These are phyloP conservation scores for Cryptosporidium xiaoi DNA, from an alignment of 169 alveolate species.

Conservation along the genomic window DNA sequence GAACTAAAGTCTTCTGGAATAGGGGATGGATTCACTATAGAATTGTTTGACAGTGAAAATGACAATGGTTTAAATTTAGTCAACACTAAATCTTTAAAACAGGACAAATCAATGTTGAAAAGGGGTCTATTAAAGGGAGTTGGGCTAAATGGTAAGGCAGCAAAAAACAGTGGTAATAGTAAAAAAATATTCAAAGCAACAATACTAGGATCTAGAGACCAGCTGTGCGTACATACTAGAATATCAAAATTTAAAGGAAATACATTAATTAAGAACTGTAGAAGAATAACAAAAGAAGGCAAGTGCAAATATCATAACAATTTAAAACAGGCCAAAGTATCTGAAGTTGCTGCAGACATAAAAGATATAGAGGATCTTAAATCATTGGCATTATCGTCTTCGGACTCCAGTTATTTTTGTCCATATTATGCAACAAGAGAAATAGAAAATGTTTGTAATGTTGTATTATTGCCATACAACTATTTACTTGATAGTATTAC, in stretches of 20 bases:
- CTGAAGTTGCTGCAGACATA: constrained; percentile 82
- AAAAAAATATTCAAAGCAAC: constrained; percentile 83
- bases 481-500: constrained; percentile 87
- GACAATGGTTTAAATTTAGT: not conserved
- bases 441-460: constrained; percentile 85
- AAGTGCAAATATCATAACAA: constrained; percentile 85
- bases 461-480: constrained; percentile 92
- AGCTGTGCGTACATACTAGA: constrained; percentile 88
- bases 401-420: constrained; percentile 83
- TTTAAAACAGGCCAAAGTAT: constrained; percentile 74
- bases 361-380: constrained; percentile 90
- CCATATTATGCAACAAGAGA: constrained; percentile 91
- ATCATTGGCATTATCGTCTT: constrained; percentile 77
- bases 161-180: constrained; percentile 36
- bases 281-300: constrained; percentile 80
- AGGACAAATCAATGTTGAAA: constrained; percentile 59
- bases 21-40: constrained; percentile 31
- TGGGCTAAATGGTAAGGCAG: no score
- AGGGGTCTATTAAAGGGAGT: constrained; percentile 77
- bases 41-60: constrained; percentile 34
- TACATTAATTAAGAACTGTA: constrained; percentile 82
- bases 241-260: constrained; percentile 83
- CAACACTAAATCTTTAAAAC: not conserved
- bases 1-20: constrained; percentile 83
- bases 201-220: constrained; percentile 91